phyloP scores from a whole-genome alignment of 2,329 filamentous ascomycete species.

The Scleromitrula shiraiana region DNA sequence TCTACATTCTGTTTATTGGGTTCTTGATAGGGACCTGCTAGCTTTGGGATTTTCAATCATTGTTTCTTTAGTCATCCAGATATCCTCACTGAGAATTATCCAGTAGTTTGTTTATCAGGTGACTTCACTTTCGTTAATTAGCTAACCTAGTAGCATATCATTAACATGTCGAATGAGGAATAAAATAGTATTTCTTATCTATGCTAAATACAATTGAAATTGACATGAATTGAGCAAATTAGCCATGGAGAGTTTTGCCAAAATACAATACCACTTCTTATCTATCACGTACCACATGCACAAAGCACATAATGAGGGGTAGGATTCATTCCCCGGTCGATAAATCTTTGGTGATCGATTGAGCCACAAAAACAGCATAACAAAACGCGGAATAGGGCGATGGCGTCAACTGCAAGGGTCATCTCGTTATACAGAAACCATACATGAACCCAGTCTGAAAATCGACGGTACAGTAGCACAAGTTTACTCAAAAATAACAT shows the following conservation, averaged over 20 bases:
- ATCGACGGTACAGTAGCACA: background rate
- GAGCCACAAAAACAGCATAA: background rate
- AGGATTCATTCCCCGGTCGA: background rate
- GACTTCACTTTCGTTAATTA: too few species aligned
- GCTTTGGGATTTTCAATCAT: too few species aligned
- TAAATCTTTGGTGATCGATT: background rate
- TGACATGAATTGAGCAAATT: background rate
- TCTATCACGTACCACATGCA: slow-evolving; percentile 8
- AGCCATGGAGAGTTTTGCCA: too few species aligned
- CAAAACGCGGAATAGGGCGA: background rate
- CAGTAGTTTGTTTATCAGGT: too few species aligned
- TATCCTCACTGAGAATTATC: too few species aligned
- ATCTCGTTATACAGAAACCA: slow-evolving; percentile 3
- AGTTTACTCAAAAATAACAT: background rate
- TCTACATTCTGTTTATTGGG: too few species aligned
- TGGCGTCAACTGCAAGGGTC: slow-evolving; percentile 10
- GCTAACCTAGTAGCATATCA: too few species aligned
- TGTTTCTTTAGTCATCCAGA: too few species aligned
- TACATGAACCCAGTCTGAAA: background rate
- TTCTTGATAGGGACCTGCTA: too few species aligned
- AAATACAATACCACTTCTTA: too few species aligned
- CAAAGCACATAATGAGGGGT: slow-evolving; percentile 9
- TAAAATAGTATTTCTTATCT: background rate
- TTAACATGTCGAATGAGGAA: too few species aligned
- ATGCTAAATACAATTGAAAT: background rate